Conservation (phyloP, 2,329 filamentous ascomycete species). For the Knoxdaviesia proteae region DNA sequence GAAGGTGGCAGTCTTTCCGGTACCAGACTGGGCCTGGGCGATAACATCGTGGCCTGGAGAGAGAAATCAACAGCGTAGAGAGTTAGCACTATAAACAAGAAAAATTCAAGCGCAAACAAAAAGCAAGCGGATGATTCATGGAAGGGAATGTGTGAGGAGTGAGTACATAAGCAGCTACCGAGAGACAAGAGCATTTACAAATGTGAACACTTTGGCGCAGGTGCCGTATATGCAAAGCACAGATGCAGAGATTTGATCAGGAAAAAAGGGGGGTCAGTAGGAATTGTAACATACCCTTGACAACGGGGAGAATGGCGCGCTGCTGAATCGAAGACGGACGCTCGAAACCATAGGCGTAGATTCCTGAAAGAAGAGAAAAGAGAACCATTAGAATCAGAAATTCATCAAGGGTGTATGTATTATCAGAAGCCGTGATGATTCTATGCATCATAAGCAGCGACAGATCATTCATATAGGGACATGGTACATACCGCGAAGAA, state of each 20-base stretch:
- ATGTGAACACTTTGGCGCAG: neutral
- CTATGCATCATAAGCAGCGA: no score
- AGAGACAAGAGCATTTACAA: neutral
- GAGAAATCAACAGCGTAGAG: constrained; percentile 3
- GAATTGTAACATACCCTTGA: constrained; percentile 60
- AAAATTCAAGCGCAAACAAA: neutral
- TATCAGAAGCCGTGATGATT: no score
- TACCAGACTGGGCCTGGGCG: constrained; percentile 91
- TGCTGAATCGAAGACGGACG: constrained; percentile 98
- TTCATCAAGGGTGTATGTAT: no score
- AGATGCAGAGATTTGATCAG: neutral
- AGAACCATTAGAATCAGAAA: no score
- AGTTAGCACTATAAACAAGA: neutral
- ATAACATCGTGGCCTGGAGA: constrained; percentile 79
- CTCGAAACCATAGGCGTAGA: constrained; percentile 99
- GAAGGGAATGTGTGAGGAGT: neutral
- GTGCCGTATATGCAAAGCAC: neutral
- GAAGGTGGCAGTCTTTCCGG: constrained; percentile 91
- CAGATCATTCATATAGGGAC: no score
- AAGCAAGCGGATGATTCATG: neutral
- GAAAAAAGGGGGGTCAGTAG: neutral
- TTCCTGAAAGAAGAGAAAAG: constrained; percentile 29
- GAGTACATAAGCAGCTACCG: neutral
- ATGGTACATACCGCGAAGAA: constrained; percentile 53
- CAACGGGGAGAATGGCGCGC: constrained; percentile 99